phyloP scores from a whole-genome alignment of 129 eudicot genomes.

The Centaurea solstitialis region DNA sequence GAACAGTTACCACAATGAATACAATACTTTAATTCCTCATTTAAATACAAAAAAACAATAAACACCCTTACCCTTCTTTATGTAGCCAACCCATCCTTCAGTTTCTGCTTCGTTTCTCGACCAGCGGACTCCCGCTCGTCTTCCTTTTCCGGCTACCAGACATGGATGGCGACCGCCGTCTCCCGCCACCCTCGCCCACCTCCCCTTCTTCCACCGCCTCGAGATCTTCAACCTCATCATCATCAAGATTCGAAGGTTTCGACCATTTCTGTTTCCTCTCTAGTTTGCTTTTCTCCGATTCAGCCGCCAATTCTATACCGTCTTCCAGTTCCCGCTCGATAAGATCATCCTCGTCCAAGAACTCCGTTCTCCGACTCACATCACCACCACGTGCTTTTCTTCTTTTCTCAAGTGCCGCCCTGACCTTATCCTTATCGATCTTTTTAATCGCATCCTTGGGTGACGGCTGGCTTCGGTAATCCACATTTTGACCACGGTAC shows the following conservation, averaged over 20 bases:
- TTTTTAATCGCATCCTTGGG: constrained; percentile 41
- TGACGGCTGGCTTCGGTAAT: constrained; percentile 25
- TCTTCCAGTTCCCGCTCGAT: constrained; percentile 49
- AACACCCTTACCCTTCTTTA: not conserved
- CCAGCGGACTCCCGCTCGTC: constrained; percentile 38
- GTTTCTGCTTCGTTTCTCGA: constrained; percentile 31
- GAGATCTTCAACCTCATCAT: constrained; percentile 25
- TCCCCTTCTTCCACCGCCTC: constrained; percentile 52
- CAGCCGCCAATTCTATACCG: constrained; percentile 52
- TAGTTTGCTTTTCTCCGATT: constrained; percentile 40
- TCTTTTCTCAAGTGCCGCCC: constrained; percentile 44
- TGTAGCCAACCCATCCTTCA: constrained; percentile 4
- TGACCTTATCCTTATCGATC: constrained; percentile 48
- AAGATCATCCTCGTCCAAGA: constrained; percentile 54
- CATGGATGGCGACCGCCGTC: constrained; percentile 50
- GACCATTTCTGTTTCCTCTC: constrained; percentile 28
- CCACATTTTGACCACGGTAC: constrained; percentile 23
- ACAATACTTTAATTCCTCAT: not conserved
- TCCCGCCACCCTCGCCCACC: constrained; percentile 28
- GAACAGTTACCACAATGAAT: not conserved
- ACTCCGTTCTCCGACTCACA: constrained; percentile 28
- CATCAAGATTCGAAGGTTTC: constrained; percentile 8
- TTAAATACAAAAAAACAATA: not conserved
- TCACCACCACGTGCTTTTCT: constrained; percentile 46
- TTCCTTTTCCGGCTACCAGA: constrained; percentile 60